A percentile compares a stretch with the other conserved stretches of the same genome.
Conservation (phyloP, 179 eudicot species). For the Actinidia arguta region DNA sequence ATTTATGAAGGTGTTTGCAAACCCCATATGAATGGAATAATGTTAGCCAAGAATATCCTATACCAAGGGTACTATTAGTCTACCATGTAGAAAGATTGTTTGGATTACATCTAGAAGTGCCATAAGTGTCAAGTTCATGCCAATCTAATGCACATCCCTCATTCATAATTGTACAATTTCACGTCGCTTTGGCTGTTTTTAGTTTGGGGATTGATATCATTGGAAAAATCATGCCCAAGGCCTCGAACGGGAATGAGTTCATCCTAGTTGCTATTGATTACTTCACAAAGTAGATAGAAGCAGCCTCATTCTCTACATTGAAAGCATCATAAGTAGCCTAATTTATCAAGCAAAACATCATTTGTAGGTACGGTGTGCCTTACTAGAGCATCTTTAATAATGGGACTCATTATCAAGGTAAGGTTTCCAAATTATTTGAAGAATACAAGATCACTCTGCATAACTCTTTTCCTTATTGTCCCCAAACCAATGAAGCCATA, state of each 20-base stretch:
- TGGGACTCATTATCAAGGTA: not conserved
- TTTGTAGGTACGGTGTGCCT: not conserved
- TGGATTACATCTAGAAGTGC: not conserved
- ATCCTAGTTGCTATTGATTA: not conserved
- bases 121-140: not conserved
- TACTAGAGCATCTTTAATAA: no score
- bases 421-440: not conserved
- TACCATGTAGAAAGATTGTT: not conserved
- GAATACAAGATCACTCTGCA: not conserved
- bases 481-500: not conserved
- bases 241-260: not conserved
- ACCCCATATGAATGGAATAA: not conserved
- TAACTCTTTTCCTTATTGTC: not conserved
- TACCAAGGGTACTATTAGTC: not conserved
- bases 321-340: not conserved
- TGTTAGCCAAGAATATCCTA: not conserved
- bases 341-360: not conserved
- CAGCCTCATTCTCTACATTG: not conserved
- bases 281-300: not conserved
- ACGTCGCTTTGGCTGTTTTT: not conserved
- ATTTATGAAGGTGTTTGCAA: not conserved
- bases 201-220: not conserved
- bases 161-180: not conserved
- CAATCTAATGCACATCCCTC: not conserved
- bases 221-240: not conserved